These are phyloP conservation scores for Marchantia polymorpha DNA, from an alignment of 225 moss, liverwort and hornwort genomes.

Conservation along the genomic window DNA sequence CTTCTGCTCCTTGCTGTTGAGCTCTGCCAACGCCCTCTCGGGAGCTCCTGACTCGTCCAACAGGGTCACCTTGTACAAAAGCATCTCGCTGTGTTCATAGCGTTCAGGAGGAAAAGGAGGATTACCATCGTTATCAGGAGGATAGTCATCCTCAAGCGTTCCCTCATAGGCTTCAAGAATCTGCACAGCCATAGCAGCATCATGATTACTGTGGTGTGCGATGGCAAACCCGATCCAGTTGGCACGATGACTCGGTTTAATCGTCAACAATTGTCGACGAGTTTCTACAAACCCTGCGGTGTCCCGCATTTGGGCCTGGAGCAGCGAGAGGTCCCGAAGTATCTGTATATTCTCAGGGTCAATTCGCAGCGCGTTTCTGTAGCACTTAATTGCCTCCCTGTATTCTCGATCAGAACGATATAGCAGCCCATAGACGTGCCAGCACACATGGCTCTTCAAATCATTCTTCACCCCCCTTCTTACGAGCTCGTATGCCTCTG, in stretches of 20 bases:
- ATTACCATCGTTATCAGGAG: conserved; percentile 84
- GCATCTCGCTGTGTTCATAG: conserved; percentile 99
- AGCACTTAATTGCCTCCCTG: conserved; percentile 95
- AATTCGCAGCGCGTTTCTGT: conserved; percentile 79
- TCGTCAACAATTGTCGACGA: conserved; percentile 87
- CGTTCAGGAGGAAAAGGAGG: too few species aligned
- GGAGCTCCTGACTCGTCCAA: conserved; percentile 81
- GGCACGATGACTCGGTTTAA: conserved; percentile 95
- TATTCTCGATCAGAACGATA: conserved; percentile 98
- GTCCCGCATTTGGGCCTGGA: conserved; percentile 99
- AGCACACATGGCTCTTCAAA: conserved; percentile 97
- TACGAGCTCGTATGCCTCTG: conserved; percentile 91
- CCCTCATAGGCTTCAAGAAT: conserved; percentile 98
- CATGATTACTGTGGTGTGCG: conserved; percentile 79
- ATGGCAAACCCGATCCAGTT: conserved; percentile 99
- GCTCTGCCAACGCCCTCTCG: conserved; percentile 82
- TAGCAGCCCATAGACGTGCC: conserved; percentile 96
- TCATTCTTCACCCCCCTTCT: conserved; percentile 95
- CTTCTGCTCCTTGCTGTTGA: conserved; percentile 73
- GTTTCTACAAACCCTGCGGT: conserved; percentile 93
- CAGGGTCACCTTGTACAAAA: conserved; percentile 90
- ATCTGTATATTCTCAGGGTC: conserved; percentile 99
- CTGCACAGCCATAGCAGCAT: conserved; percentile 88
- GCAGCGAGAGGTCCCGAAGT: conserved; percentile 86
- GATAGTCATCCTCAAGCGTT: conserved; percentile 92